Base-by-base conservation (phyloP, 768 basidiomycete species). In the Xerocomus brunneocitrinus region DNA sequence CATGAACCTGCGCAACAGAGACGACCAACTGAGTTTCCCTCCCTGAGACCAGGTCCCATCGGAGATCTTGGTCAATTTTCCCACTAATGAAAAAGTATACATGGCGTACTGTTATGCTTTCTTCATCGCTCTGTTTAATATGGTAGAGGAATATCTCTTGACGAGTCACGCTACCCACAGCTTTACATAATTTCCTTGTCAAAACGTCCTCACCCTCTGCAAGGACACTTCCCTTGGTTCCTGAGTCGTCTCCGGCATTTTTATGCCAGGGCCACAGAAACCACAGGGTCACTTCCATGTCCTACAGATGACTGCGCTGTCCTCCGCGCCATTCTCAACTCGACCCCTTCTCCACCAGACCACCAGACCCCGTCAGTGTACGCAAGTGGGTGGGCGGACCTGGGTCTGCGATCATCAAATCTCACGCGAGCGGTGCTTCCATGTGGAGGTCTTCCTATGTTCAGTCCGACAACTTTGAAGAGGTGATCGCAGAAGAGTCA, bases 231-330 rank as follows among this genome's bases (percentile, higher is more conserved):
- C 84, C 8, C 72, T 86, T 1, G 79, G 79, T 28, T 82, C 83
- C 8, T 67, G 19, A 19, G 19, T 84, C 13, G 71, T 69, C 25
- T 79, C 79, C 6, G 77, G 73, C 8, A 76, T 82, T 58, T 79
- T 79, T 1, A 82, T 79, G 1, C 82, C 81, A 24, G 76, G 72
- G 19, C 19, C 19, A 1, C 1, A 64, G 76, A 57, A 66, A 60
- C 47, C 62, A 74, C 31, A 75, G 80, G 10, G 67, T 76, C 6
- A 77, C 79, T 3, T 83, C 83, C 0, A 45, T 74, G 6, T 77
- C 80, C 0, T 80, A 3, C 73, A 73, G 38, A 77, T 76, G 5
- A 81, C 83, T 0, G 79, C 78, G 0, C 71, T 71, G 10, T 82
- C 80, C 3, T 82, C 81, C 0, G 75, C 75, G 4, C 74, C 75